Base-by-base conservation (phyloP, 169 alveolate species). In the Eimeria tenella region DNA sequence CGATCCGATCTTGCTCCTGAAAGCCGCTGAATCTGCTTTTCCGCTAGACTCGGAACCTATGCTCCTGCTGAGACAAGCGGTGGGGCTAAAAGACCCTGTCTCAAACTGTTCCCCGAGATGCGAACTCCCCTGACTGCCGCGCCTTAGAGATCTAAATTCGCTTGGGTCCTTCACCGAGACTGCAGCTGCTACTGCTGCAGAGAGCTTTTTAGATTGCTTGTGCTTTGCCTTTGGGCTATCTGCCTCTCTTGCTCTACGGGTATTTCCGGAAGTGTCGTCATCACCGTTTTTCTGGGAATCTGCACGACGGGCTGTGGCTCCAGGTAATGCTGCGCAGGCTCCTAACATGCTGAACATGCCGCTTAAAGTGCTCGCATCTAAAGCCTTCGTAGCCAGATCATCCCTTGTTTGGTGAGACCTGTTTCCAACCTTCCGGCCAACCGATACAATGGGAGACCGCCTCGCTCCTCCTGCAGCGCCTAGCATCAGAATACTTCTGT, bases 291-390 rank as follows among this genome's bases (percentile, higher is more conserved):
- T 62, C 23, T 75, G 13, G 53, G 50, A 56, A 17, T 25, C 65
- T 25, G 58, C 52, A 19, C 91, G 81, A 11, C 53, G 56, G 17
- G 60, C 49, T 25, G 91, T 52, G 23, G 58, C 62, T 25, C 91
- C 91, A n/a, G 91, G 56, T n/a, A 84, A n/a, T 58, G 91, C 79
- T 15, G 81, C 91, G 65, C 91, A 84, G 49, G 91, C 75, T 25
- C 91, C 91, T 10, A 84, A 60, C 91, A 84, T 84, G 81, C 79
- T 84, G 91, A 84, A 84, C 75, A 84, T 62, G 81, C 79, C 56
- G 79, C 91, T 84, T 49, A 84, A 56, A 5, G 91, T 62, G 60
- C 65, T 62, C 31, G 91, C 17, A 60, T 63, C 91, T 42, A 84
- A 56, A 13, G 81, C 79, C 23, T 42, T 52, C 63, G 65, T 1